A percentile compares a stretch with the other conserved stretches of the same genome.
Evolutionary conservation across 257 asterid genomes (phyloP).

Genomic region (Solanum bulbocastanum): DNA sequence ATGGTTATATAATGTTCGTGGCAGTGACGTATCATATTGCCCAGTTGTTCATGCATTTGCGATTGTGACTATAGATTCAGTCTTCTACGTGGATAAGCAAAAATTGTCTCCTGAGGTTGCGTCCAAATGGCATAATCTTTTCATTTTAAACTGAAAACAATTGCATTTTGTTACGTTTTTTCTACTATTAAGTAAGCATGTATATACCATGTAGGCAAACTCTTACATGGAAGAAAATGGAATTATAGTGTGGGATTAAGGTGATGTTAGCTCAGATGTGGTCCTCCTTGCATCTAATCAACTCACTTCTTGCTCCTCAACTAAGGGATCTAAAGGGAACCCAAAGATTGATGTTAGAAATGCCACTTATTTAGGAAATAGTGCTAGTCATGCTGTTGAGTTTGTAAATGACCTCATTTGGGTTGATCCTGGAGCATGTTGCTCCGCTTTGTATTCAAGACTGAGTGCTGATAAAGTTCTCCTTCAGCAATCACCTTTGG

Average conservation of each 20-base stretch:
- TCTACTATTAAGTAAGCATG: slow-evolving; percentile 1
- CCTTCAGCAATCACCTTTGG: slow-evolving; percentile 70
- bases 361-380: neutral
- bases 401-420: slow-evolving; percentile 42
- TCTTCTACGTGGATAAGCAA: slow-evolving; percentile 72
- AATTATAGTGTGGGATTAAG: slow-evolving; percentile 58
- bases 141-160: neutral
- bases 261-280: slow-evolving; percentile 59
- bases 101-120: slow-evolving; percentile 77
- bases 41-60: slow-evolving; percentile 96
- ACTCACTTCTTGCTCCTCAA: slow-evolving; percentile 31
- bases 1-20: slow-evolving; percentile 87
- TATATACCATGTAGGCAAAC: slow-evolving; percentile 35
- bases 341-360: neutral
- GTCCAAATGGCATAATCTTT: neutral
- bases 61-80: slow-evolving; percentile 59
- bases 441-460: slow-evolving; percentile 70
- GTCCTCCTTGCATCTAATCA: slow-evolving; percentile 62
- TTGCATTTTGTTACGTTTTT: slow-evolving; percentile 1
- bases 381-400: slow-evolving; percentile 3
- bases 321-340: slow-evolving; percentile 5
- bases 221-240: slow-evolving; percentile 55
- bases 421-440: slow-evolving; percentile 80
- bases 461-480: slow-evolving; percentile 50
- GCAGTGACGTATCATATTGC: slow-evolving; percentile 72